Evolutionary conservation across 164 flowering plant genomes (phyloP), one percentile per base, ranked within the genome.

Genomic region (Taxillus chinensis): DNA sequence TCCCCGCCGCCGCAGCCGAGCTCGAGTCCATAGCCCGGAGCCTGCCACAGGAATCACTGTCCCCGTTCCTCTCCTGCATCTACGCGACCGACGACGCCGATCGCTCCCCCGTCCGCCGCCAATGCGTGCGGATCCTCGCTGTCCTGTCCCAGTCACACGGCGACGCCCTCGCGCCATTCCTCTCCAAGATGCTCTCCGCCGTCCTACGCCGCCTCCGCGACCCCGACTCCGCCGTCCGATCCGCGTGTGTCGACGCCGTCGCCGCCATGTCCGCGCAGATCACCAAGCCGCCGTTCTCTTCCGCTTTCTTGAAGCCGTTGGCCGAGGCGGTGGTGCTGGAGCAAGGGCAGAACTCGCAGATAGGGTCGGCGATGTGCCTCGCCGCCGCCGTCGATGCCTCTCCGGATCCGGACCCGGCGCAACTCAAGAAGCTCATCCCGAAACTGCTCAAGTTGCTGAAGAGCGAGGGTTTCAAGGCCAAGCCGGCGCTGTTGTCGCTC

Each of bases 321-420:
- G 38, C 77, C 15, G 96, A 86, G 12, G 78, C 93, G 49, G 68
- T 92, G 0, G 71, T 82, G 58, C 74, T 81, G 8, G 97, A 93
- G 72, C 95, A 87, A 73, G 91, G 86, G 41, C 41, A 40, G 15
- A 74, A 76, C 56, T 68, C 88, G 27, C 99, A 93, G 81, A 74
- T 64, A 62, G 91, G 93, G 4, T 79, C 86, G 0, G 92, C 97
- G 3, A 57, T 86, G 62, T 93, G 99, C 63, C 61, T 93, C 53
- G 82, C 90, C 3, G 72, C 91, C 5, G 89, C 84, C 7, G 76
- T 91, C 27, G 92, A 84, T 6, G 79, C 80, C 1, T 65, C 89
- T 14, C 73, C 76, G 42, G 84, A 76, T 66, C 86, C 85, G 57
- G 96, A 88, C 0, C 73, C 73, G 45, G 78, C 62, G 62, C 71